Conservation (phyloP, 768 basidiomycete species). For the Leucocoprinus leucothites region DNA sequence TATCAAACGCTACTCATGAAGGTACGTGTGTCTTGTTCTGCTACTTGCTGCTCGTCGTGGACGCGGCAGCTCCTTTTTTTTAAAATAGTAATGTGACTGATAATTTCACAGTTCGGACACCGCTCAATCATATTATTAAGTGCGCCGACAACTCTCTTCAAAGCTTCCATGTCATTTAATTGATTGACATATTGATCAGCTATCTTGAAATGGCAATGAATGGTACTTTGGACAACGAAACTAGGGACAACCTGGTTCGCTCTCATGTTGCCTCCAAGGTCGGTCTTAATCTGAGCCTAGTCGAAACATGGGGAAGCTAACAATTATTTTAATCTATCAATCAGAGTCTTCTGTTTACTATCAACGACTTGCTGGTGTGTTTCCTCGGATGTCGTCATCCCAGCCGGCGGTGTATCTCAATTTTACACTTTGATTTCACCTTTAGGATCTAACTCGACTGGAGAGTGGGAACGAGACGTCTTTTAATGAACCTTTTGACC, state of each 20-base stretch:
- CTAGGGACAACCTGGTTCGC: conserved; percentile 67
- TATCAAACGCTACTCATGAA: conserved; percentile 84
- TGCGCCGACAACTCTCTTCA: conserved; percentile 23
- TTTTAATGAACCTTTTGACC: conserved; percentile 74
- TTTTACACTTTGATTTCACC: background rate
- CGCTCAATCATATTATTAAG: conserved; percentile 84
- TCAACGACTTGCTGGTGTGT: conserved; percentile 71
- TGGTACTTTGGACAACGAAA: conserved; percentile 68
- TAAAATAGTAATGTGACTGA: background rate
- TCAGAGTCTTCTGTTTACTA: conserved; percentile 73
- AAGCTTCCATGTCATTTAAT: background rate
- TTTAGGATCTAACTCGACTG: conserved; percentile 68
- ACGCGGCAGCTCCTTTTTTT: too few species aligned
- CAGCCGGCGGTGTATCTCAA: background rate
- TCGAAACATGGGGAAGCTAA: conserved; percentile 1
- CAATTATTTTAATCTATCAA: background rate
- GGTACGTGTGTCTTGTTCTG: conserved; percentile 32
- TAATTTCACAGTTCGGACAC: conserved; percentile 58
- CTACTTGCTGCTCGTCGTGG: background rate
- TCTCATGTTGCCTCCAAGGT: conserved; percentile 78
- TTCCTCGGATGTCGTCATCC: background rate
- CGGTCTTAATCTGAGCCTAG: background rate
- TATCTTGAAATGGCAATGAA: conserved; percentile 82
- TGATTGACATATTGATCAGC: conserved; percentile 27
- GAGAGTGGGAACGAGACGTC: conserved; percentile 74